Evolutionary conservation across 1,284 basidiomycete genomes (phyloP), one percentile per base, ranked within the genome.

Genomic region (Fomitopsis betulina): DNA sequence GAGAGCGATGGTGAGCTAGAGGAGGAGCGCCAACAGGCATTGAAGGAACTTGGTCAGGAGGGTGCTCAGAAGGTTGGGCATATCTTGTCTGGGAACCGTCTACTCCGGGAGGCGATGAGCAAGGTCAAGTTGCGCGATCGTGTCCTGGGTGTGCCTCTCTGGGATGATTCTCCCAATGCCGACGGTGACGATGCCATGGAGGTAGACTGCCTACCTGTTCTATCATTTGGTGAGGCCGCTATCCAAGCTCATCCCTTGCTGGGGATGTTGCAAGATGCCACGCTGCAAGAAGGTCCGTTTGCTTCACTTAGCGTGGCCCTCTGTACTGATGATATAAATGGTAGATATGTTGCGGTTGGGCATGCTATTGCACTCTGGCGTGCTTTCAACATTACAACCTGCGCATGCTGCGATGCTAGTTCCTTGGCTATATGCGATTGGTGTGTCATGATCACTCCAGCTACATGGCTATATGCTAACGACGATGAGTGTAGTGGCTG

Each of bases 61-160:
- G 71, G 70, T 15, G 78, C 76, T 6, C 72, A 78, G 56, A 73
- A 72, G 9, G 73, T 82, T 17, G 68, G 68, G 49, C 72, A 72
- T 63, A 80, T 82, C 49, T 60, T 82, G 53, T 65, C 68, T 54
- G 68, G 65, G 5, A 74, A 83, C 64, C 67, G 70, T 42, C 62
- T 62, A 39, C 62, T 61, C 64, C 68, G 64, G 63, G 65, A 60
- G 65, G 71, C 49, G 60, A 37, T 60, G 60, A 63, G 62, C 15
- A 58, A 65, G 7, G 61, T 69, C 4, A 81, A 79, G 5, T 68
- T 81, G 49, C 67, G 72, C 19, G 63, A 83, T 10, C 80, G 79
- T 78, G 66, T 62, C 1, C 42, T 63, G n/a, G 69, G 70, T 1
- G 64, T 69, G 9, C 56, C 62, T 10, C 49, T 70, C 2, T 70